Base-by-base conservation (phyloP, 1,139 yeast genomes). In the Hansenula lynferdii region DNA sequence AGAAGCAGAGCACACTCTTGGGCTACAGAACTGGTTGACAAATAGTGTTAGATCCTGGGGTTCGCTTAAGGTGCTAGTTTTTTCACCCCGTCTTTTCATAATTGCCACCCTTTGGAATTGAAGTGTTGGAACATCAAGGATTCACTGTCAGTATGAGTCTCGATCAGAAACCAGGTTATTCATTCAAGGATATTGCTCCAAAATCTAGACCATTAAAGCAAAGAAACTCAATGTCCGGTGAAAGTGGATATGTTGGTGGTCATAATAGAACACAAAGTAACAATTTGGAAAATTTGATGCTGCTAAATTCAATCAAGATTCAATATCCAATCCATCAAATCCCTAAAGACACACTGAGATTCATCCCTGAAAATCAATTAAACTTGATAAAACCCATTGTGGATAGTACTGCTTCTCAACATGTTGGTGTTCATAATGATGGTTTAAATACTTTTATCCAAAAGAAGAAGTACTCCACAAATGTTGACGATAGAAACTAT, bases 401-500 rank as follows among this genome's bases (percentile, higher is more conserved):
- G n/a, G n/a, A n/a, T n/a, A n/a, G n/a, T n/a, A n/a, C n/a, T n/a
- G n/a, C n/a, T n/a, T n/a, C n/a, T n/a, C n/a, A n/a, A n/a, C n/a
- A n/a, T n/a, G n/a, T 43, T 5, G 21, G 29, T 12, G 26, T 9
- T 6, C 5, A 6, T 22, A 22, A 22, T 24, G 15, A 32, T 1
- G 29, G 35, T 7, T n/a, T n/a, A n/a, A n/a, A n/a, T n/a, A 49
- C 61, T 12, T 62, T 67, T n/a, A 65, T 70, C 35, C 63, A 66
- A 22, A 72, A 69, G 53, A 69, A 76, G 44, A 78, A 79, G 50
- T 84, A 84, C 56, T 84, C 87, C 42, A 81, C 90, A 15, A 77
- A 86, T 9, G 78, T 83, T 25, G 94, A 86, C 46, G 77, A 73
- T 24, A 69, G 94, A 43, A 77, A 77, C 56, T 82, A 69, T 56